phyloP scores from a whole-genome alignment of 1,139 yeast genomes.

The Kodamaea derodonti region DNA sequence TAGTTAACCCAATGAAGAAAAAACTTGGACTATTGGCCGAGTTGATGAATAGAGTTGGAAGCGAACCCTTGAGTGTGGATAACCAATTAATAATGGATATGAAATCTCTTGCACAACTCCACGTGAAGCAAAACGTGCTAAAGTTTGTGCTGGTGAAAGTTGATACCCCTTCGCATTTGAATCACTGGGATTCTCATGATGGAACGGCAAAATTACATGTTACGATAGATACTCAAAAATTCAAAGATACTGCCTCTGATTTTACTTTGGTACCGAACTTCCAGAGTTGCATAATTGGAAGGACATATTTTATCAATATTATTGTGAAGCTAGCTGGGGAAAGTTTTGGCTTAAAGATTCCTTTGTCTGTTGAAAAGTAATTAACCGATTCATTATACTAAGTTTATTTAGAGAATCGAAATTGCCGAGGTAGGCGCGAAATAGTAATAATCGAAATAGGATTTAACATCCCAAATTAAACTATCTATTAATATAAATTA shows the following conservation, averaged over 20 bases:
- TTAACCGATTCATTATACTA: too few relatives aligned
- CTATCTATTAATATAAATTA: too few relatives aligned
- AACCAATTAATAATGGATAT: slow-evolving; percentile 17
- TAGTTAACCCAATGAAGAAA: slow-evolving; percentile 16
- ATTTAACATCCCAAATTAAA: too few relatives aligned
- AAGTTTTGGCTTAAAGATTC: slow-evolving; percentile 16
- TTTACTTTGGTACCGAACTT: slow-evolving; percentile 22
- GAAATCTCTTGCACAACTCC: slow-evolving; percentile 18
- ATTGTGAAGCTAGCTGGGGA: slow-evolving; percentile 17
- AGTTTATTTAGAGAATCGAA: too few relatives aligned
- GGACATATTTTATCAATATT: slow-evolving; percentile 20
- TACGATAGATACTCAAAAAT: slow-evolving; percentile 5
- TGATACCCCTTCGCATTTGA: slow-evolving; percentile 8
- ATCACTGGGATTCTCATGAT: slow-evolving; percentile 8
- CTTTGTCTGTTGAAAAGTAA: slow-evolving; percentile 15
- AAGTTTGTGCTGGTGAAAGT: slow-evolving; percentile 13
- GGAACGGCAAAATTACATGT: slow-evolving; percentile 7
- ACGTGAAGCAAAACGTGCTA: slow-evolving; percentile 14
- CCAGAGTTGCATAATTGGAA: slow-evolving; percentile 26
- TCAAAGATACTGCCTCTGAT: slow-evolving; percentile 4
- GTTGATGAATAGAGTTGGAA: slow-evolving; percentile 12
- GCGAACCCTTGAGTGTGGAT: slow-evolving; percentile 13
- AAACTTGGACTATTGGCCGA: slow-evolving; percentile 13
- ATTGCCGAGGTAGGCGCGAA: too few relatives aligned
- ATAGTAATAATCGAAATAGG: too few relatives aligned